phyloP scores from a whole-genome alignment of 495 filamentous ascomycete genomes.

The Lasiosphaeriaceae sp. region DNA sequence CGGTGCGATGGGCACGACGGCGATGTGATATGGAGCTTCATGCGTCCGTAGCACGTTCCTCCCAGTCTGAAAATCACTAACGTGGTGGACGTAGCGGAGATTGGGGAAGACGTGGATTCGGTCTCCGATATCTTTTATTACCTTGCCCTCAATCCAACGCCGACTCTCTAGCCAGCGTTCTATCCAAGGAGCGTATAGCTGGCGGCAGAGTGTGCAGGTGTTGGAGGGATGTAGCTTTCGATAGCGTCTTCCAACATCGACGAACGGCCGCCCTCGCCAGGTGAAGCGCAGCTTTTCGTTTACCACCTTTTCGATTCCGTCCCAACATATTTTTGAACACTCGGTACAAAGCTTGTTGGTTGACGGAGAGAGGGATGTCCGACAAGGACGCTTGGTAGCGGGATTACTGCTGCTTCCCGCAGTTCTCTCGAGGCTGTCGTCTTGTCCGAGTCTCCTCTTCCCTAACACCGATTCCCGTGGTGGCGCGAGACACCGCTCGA shows the following conservation, averaged over 20 bases:
- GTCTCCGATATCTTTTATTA: conserved; percentile 9
- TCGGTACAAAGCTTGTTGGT: conserved; percentile 3
- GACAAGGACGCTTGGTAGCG: conserved; percentile 1
- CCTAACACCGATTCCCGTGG: background rate
- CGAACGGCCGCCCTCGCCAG: conserved; percentile 6
- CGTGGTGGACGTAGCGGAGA: conserved; percentile 13
- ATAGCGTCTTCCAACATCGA: conserved; percentile 13
- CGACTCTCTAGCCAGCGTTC: conserved; percentile 9
- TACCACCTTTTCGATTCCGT: conserved; percentile 2
- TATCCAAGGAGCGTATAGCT: conserved; percentile 19
- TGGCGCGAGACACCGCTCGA: background rate
- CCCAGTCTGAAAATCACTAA: conserved; percentile 14
- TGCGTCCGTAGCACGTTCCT: conserved; percentile 15
- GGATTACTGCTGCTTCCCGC: background rate
- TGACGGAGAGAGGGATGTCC: background rate
- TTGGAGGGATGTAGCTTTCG: conserved; percentile 12
- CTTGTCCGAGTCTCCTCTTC: conserved; percentile 2
- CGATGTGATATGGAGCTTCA: conserved; percentile 19
- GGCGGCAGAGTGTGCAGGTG: conserved; percentile 14
- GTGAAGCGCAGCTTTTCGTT: conserved; percentile 7
- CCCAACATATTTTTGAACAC: conserved; percentile 3
- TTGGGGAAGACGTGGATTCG: conserved; percentile 20
- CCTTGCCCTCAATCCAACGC: conserved; percentile 11
- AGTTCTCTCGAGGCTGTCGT: background rate
- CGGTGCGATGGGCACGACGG: conserved; percentile 15